Base-by-base conservation (phyloP, 192 early-diverging fungal genomes). In the Coemansia sp. region DNA sequence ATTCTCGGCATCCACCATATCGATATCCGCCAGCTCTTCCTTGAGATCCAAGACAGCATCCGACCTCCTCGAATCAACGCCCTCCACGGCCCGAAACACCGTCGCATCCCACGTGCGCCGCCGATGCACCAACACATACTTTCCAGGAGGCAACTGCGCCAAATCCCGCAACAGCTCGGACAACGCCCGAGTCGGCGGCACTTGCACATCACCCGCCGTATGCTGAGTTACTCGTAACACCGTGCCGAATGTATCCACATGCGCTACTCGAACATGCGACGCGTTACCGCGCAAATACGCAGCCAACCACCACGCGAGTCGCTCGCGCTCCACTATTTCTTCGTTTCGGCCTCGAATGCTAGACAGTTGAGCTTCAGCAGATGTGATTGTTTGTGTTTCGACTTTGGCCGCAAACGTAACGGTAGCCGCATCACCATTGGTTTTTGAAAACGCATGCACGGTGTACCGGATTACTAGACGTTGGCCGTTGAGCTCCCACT, bases 51-150 rank as follows among this genome's bases (percentile, higher is more conserved):
- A 60, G 45, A 71, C 69, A 0, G 69, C 67, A 6, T 56, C 59
- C 49, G 57, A 48, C 17, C 16, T 23, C 6, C 35, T 45, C 5
- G 43, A 48, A 0, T 63, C 71, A 45, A 54, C 45, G 23, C 19
- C 35, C 1, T 74, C 77, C 54, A 71, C 51, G 5, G 78, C 78
- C 2, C 65, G 50, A 56, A 71, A 63, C 57, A 81, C 65, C 3
- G 78, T 81, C 3, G 78, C 78, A 45, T 81, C 78, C 72, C 72
- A 81, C 1, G 72, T 67, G 52, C 72, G 68, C 26, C 72, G 65
- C 19, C 58, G 41, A 45, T 81, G 78, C 43, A 58, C 65, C 43
- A 81, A 63, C 78, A 81, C 51, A 21, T 75, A 81, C 19, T 58
- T 63, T 6, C 70, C 74, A 10, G 48, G 21, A 19, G 56, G 10